phyloP scores from a whole-genome alignment of 164 flowering plant species.

The Macadamia integrifolia region DNA sequence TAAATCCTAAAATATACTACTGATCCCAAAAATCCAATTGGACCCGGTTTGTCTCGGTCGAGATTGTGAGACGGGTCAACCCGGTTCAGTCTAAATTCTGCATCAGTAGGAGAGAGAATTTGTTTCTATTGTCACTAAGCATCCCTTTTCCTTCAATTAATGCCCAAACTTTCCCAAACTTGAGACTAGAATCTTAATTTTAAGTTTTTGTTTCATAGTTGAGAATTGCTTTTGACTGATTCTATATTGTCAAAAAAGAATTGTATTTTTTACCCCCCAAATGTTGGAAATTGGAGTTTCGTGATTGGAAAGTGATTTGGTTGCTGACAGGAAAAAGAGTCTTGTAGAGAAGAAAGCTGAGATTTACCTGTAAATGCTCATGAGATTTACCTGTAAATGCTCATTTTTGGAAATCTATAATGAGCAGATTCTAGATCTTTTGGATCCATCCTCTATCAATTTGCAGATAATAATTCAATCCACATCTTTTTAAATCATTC shows the following conservation, averaged over 20 bases:
- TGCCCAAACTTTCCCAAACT: background rate
- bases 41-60: too few species aligned
- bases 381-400: conserved; percentile 44
- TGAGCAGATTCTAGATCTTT: conserved; percentile 94
- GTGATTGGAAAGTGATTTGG: conserved; percentile 13
- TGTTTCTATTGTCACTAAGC: too few species aligned
- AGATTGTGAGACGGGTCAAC: too few species aligned
- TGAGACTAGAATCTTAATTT: background rate
- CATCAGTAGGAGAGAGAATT: too few species aligned
- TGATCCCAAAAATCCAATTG: too few species aligned
- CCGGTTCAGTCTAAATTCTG: too few species aligned
- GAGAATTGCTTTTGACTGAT: background rate
- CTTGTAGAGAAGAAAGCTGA: conserved; percentile 80
- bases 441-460: conserved; percentile 81
- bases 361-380: conserved; percentile 33
- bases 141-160: background rate
- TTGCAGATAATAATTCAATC: conserved; percentile 54
- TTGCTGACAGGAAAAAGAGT: conserved; percentile 67
- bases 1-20: too few species aligned
- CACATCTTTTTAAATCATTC: background rate
- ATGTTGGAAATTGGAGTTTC: conserved; percentile 3
- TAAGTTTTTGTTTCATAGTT: background rate
- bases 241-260: background rate
- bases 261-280: background rate
- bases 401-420: conserved; percentile 96